Base-by-base conservation (phyloP, 208 protist species). In the Trypanosoma theileri region DNA sequence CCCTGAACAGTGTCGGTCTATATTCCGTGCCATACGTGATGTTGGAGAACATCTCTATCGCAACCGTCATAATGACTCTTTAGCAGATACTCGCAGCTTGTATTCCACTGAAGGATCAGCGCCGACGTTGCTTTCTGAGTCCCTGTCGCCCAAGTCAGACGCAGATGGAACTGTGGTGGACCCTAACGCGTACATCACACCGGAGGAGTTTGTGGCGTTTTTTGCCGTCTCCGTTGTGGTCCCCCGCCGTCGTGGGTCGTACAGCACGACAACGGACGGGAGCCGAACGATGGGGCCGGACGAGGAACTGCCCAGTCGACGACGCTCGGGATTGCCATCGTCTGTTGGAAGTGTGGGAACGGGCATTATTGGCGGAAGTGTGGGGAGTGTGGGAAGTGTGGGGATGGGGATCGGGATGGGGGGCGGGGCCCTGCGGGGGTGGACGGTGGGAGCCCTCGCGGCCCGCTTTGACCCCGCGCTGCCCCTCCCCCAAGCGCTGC, bases 181-280 rank as follows among this genome's bases (percentile, higher is more conserved):
- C 6, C 28, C 28, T 6, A 1, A 67, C 21, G 45, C 45, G 22
- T 81, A 75, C 56, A 82, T 88, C 52, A 60, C 77, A 0, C 44
- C 77, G 9, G 56, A 71, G 12, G 73, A 89, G 67, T 89, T 89
- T 66, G 59, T 85, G 58, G 65, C 70, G 48, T 85, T 84, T 66
- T 89, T 89, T 50, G 68, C 67, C 14, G 63, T 89, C 13, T 55
- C 60, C 3, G 21, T 44, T 2, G 48, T 12, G 24, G 46, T n/a
- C 31, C 11, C 16, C 7, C 16, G 16, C 40, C 3, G 9, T 45
- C 4, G 8, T 19, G 8, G 26, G 12, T 4, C 17, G 12, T 8
- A 10, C 17, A 55, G 24, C 12, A 10, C 40, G 24, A 56, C 3
- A 4, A 45, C 28, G 4, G 28, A 35, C 28, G 6, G 28, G 4